Base-by-base conservation (phyloP, 495 filamentous ascomycete genomes). In the Neurospora tetraspora region DNA sequence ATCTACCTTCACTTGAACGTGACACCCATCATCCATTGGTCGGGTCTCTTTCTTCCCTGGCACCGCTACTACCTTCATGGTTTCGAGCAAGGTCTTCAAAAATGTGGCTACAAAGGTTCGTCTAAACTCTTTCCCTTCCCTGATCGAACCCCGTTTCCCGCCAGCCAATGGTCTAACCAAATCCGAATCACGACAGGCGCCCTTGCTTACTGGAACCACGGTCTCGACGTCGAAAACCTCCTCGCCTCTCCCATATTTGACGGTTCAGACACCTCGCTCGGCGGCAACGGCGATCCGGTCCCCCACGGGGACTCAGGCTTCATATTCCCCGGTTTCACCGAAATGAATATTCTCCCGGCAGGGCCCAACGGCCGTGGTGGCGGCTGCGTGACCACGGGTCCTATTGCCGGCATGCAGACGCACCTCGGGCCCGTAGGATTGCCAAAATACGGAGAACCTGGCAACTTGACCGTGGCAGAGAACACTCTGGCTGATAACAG, bases 11-110 rank as follows among this genome's bases (percentile, higher is more conserved):
- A 94, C 77, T 88, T 91, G 74, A 86, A 87, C 73, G 83, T 90
- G 73, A 90, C 88, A 0, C 73, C 83, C 9, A 76, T 77, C 16
- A 91, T 93, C 71, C 91, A 93, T 74, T 84, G 83, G 69, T 89
- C 88, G 80, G 90, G 89, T 3, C 87, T 87, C 69, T 91, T 94
- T 78, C 81, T 93, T 37, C 82, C 88, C 11, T 94, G 90, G 89
- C 91, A 94, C 76, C 85, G 92, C 4, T 89, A 91, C 75, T 93
- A 88, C 78, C 84, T 88, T 69, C 87, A 82, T 77, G 78, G 82
- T 11, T 92, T 89, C 75, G 92, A 93, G 78, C 81, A 88, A 74
- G 86, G 88, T 7, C 84, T 94, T 59, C 83, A 89, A 20, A 88
- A 92, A 74, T 94, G 92, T 78, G 91, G 90, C 65, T 94, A 92